Evolutionary conservation across 2,329 filamentous ascomycete genomes (phyloP).

Genomic region (Colletotrichum sp.): DNA sequence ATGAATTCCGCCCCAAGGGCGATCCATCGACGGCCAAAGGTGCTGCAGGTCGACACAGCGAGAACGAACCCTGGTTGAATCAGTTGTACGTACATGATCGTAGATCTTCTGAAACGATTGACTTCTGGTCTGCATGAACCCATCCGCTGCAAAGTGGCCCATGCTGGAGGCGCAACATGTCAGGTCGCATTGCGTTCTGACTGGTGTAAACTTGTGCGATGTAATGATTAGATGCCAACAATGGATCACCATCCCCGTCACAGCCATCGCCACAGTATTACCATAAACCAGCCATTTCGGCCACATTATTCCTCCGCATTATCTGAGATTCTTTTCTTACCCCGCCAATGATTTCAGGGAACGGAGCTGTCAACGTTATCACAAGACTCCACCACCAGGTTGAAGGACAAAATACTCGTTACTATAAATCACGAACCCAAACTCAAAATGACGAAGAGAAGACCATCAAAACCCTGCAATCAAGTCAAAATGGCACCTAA

Average conservation of each 20-base stretch:
- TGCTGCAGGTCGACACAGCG: not conserved
- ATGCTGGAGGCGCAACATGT: not conserved
- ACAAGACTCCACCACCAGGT: not conserved
- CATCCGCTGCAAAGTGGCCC: not conserved
- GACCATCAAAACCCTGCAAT: not conserved
- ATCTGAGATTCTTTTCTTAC: not conserved
- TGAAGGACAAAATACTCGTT: no score
- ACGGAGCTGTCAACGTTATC: not conserved
- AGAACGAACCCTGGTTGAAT: not conserved
- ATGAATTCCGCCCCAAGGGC: not conserved
- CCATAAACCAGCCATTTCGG: not conserved
- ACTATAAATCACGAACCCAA: not conserved
- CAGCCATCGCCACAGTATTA: not conserved
- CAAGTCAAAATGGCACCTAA: conserved; percentile 6
- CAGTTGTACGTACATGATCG: not conserved
- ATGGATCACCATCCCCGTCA: not conserved
- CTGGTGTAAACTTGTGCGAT: no score
- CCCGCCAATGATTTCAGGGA: not conserved
- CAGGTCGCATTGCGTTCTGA: not conserved
- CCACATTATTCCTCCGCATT: not conserved
- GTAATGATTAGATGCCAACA: not conserved
- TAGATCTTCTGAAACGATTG: not conserved
- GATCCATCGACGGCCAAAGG: not conserved
- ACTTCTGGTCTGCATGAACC: not conserved
- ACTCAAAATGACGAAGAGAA: not conserved